Evolutionary conservation across 176 grass and related monocot species (phyloP), one percentile per base, ranked within the genome.

Genomic region (Hsuehochloa calcarea): DNA sequence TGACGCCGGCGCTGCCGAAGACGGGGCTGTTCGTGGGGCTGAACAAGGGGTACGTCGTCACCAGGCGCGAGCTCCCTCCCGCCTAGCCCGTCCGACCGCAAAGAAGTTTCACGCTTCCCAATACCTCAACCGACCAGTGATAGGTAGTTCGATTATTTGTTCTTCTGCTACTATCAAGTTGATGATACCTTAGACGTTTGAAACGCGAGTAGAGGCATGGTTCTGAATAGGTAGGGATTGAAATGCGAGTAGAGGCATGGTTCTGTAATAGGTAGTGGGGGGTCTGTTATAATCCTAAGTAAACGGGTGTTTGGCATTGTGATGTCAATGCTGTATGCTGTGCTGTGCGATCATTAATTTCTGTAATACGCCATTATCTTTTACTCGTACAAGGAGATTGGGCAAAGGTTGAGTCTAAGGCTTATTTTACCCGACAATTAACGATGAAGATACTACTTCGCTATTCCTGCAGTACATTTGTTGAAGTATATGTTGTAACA

Each of bases 41-140:
- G 44, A 82, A 79, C 82, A 90, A 90, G 64, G 72, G 82, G 5
- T 82, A 80, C 49, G 38, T 90, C 27, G 85, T 90, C 49, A 85
- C 88, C 56, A 88, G 83, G 91, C 65, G 77, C 16, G 78, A 88
- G 82, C 29, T 85, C 12, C 85, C 29, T 85, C 12, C 85, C 73
- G 7, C 72, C 41, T 61, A 64, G 81, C 25, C 78, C 82, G 59
- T 93, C 88, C 3, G 76, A 37, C 43, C 59, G 40, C 26, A 87
- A 85, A 69, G 71, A 87, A 88, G 68, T 0, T 23, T 15, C 16
- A 12, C 10, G 60, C 12, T 63, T 63, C 60, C 60, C 25, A 14
- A 14, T 29, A 5, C 25, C 11, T 63, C 60, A 29, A 27, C 58
- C 25, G 1, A 63, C 12, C 25, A 63, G 25, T 27, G 60, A 29